Percentiles rank a stretch among this genome's conserved stretches.
phyloP scores from a whole-genome alignment of 1,139 yeast genomes.

The Ogataea hybrid region DNA sequence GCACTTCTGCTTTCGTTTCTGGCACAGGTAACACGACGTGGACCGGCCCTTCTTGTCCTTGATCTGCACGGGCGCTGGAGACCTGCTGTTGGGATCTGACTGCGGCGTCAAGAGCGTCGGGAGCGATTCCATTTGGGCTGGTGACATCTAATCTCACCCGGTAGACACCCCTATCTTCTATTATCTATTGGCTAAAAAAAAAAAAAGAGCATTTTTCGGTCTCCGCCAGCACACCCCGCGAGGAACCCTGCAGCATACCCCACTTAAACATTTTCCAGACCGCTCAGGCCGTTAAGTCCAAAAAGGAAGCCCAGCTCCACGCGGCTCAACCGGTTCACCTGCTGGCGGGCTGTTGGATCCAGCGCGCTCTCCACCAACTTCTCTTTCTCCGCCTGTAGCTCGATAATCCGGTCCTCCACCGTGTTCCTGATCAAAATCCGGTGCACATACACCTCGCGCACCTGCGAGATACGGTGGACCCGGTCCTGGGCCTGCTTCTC shows the following conservation, averaged over 20 bases:
- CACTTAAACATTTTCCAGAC: slow-evolving; percentile 19
- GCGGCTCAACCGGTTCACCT: slow-evolving; percentile 63
- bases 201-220: slow-evolving; percentile 4
- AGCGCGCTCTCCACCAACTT: slow-evolving; percentile 76
- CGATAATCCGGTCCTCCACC: slow-evolving; percentile 83
- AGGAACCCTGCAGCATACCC: slow-evolving; percentile 2
- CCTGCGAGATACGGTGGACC: slow-evolving; percentile 91
- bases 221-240: slow-evolving; percentile 10
- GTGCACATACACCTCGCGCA: slow-evolving; percentile 69
- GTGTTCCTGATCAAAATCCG: slow-evolving; percentile 63
- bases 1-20: slow-evolving; percentile 54
- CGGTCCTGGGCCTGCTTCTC: slow-evolving; percentile 97
- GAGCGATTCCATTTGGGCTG: background rate
- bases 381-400: slow-evolving; percentile 70
- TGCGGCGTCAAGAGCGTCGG: background rate
- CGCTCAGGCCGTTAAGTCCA: slow-evolving; percentile 50
- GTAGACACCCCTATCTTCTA: slow-evolving; percentile 9
- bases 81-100: background rate
- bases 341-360: slow-evolving; percentile 71
- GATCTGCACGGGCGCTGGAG: slow-evolving; percentile 4
- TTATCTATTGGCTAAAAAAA: slow-evolving; percentile 6
- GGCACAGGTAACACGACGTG: slow-evolving; percentile 50
- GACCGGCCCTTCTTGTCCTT: slow-evolving; percentile 45
- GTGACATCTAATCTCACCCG: slow-evolving; percentile 3
- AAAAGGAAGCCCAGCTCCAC: slow-evolving; percentile 76